Evolutionary conservation across 2,329 filamentous ascomycete species (phyloP).

Genomic region (Penicillium rolfsii): DNA sequence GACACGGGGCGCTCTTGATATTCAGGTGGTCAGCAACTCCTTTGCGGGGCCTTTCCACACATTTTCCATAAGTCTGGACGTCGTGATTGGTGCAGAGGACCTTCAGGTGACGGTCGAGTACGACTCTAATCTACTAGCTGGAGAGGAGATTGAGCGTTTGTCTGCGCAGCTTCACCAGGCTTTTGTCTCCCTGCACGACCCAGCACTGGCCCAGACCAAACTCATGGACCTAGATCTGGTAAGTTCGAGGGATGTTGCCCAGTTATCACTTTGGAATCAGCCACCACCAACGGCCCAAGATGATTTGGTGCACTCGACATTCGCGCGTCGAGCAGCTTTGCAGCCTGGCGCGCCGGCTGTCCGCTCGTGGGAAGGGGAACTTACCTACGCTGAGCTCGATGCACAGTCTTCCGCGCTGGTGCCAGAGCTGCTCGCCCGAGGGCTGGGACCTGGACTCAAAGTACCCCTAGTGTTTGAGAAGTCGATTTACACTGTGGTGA

Average conservation of each 20-base stretch:
- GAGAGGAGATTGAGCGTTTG: not conserved
- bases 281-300: not conserved
- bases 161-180: not conserved
- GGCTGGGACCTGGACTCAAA: no score
- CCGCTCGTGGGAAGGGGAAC: not conserved
- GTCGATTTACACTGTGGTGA: constrained; percentile 6
- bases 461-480: not conserved
- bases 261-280: not conserved
- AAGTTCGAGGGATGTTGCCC: not conserved
- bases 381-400: not conserved
- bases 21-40: not conserved
- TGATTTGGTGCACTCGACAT: not conserved
- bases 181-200: not conserved
- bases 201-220: not conserved
- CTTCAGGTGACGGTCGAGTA: not conserved
- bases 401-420: not conserved
- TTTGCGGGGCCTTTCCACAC: not conserved
- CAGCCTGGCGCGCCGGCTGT: not conserved
- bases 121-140: not conserved
- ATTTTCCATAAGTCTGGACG: not conserved
- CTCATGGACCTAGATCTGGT: not conserved
- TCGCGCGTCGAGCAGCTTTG: not conserved
- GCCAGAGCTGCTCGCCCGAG: no score
- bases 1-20: not conserved
- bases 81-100: not conserved